A percentile compares a stretch with the other conserved stretches of the same genome.
Evolutionary conservation across 495 filamentous ascomycete species (phyloP).

Genomic region (Aspergillus ellipticus): DNA sequence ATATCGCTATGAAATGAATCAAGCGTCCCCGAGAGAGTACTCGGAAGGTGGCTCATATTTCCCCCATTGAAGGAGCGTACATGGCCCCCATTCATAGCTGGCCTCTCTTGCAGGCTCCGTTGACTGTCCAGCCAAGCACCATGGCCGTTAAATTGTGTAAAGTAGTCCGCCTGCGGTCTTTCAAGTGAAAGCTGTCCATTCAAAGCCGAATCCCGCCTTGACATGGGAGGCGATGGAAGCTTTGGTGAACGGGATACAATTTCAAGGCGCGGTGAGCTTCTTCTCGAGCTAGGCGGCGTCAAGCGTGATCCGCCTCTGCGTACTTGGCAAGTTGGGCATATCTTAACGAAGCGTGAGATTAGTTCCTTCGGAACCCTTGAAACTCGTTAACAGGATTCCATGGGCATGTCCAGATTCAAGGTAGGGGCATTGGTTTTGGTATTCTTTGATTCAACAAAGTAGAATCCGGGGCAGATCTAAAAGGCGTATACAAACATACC

Average conservation of each 20-base stretch:
- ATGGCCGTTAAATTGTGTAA: conserved; percentile 26
- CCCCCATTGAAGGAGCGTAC: conserved; percentile 25
- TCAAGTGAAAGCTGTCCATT: conserved; percentile 24
- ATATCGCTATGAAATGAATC: conserved; percentile 34
- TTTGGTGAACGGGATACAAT: conserved; percentile 38
- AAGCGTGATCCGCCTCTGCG: conserved; percentile 44
- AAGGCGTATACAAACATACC: too few relatives aligned
- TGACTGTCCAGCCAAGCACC: conserved; percentile 27
- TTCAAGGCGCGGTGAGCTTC: conserved; percentile 39
- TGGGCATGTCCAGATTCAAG: too few relatives aligned
- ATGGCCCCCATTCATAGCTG: conserved; percentile 15
- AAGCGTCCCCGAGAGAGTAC: conserved; percentile 26
- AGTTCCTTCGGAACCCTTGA: conserved; percentile 55
- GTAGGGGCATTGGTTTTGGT: background rate
- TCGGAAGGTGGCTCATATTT: conserved; percentile 22
- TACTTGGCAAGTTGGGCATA: conserved; percentile 51
- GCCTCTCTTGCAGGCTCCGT: conserved; percentile 23
- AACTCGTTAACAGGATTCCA: background rate
- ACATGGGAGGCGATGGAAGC: conserved; percentile 36
- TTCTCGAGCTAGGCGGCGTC: conserved; percentile 44
- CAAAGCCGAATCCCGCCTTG: conserved; percentile 35
- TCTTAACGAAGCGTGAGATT: conserved; percentile 56
- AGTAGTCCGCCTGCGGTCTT: conserved; percentile 33
- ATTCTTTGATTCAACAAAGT: background rate
- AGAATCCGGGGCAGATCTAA: too few relatives aligned